A percentile compares a stretch with the other conserved stretches of the same genome.
Evolutionary conservation across 805 yeast species (phyloP).

Genomic region (Yarrowia yakushimensis): DNA sequence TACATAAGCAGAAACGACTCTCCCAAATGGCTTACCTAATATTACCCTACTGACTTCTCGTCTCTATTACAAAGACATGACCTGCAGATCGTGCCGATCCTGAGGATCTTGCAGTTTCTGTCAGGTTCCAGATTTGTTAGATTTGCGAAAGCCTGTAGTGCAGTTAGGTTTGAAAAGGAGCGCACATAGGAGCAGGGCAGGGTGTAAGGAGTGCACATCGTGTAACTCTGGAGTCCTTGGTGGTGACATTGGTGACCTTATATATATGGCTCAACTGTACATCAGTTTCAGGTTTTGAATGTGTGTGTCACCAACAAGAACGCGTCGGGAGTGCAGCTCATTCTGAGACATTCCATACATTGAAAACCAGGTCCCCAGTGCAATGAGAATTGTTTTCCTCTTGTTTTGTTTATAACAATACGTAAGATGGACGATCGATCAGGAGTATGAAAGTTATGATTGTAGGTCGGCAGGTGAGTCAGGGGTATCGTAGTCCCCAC

Average conservation of each 20-base stretch:
- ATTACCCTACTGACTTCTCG: background rate
- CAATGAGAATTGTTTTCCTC: background rate
- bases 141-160: slow-evolving; percentile 14
- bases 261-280: background rate
- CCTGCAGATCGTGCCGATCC: slow-evolving; percentile 18
- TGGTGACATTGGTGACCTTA: background rate
- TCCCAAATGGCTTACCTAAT: background rate
- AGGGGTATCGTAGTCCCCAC: too few relatives aligned
- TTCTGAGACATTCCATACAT: slow-evolving; percentile 12
- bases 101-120: slow-evolving; percentile 18
- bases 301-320: background rate
- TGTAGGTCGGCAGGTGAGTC: background rate
- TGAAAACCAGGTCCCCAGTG: background rate
- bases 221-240: too few relatives aligned
- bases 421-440: background rate
- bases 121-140: slow-evolving; percentile 19
- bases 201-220: background rate
- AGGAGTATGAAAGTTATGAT: slow-evolving; percentile 9
- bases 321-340: background rate
- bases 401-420: background rate
- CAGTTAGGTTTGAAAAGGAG: background rate
- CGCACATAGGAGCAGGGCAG: background rate
- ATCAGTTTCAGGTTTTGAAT: background rate
- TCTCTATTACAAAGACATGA: background rate
- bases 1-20: background rate